Conservation (phyloP, 768 basidiomycete genomes). For the Ramaria rubella region DNA sequence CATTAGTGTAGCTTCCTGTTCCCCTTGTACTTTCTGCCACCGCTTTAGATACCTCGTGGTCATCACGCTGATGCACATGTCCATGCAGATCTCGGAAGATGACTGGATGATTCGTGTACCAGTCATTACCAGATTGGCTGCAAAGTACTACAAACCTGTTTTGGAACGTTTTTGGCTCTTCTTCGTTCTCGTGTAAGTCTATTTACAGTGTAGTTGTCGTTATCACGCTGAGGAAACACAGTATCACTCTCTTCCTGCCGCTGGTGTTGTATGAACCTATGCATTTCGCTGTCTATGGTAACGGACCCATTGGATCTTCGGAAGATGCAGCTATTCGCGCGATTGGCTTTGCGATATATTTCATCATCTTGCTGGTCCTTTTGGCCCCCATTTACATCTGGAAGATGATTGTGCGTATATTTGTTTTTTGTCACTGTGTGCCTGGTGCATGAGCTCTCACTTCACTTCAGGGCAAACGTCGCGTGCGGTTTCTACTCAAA, state of each 20-base stretch:
- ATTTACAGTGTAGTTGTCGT: not conserved
- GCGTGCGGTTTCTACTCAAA: conserved; percentile 30
- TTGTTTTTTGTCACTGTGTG: not conserved
- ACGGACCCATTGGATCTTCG: conserved; percentile 15
- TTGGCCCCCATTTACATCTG: conserved; percentile 37
- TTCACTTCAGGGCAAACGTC: conserved; percentile 34
- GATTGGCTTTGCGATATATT: conserved; percentile 30
- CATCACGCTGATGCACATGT: not conserved
- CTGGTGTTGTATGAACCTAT: conserved; percentile 32
- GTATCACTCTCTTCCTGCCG: conserved; percentile 36
- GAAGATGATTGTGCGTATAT: conserved; percentile 37
- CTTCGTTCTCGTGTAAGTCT: conserved; percentile 35
- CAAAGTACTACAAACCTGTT: conserved; percentile 36
- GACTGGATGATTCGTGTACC: conserved; percentile 40
- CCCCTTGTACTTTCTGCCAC: not conserved
- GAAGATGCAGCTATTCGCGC: conserved; percentile 30
- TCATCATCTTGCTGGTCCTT: conserved; percentile 35
- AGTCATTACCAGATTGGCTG: conserved; percentile 29
- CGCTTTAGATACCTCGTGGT: not conserved
- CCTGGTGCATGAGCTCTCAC: not conserved
- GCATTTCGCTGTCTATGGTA: conserved; percentile 22
- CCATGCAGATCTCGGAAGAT: conserved; percentile 35
- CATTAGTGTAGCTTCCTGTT: not conserved
- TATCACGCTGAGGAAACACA: conserved; percentile 16
- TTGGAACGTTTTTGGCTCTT: conserved; percentile 40